These are phyloP conservation scores for Butyriboletus loyo DNA, from an alignment of 768 basidiomycete species.

Conservation along the genomic window DNA sequence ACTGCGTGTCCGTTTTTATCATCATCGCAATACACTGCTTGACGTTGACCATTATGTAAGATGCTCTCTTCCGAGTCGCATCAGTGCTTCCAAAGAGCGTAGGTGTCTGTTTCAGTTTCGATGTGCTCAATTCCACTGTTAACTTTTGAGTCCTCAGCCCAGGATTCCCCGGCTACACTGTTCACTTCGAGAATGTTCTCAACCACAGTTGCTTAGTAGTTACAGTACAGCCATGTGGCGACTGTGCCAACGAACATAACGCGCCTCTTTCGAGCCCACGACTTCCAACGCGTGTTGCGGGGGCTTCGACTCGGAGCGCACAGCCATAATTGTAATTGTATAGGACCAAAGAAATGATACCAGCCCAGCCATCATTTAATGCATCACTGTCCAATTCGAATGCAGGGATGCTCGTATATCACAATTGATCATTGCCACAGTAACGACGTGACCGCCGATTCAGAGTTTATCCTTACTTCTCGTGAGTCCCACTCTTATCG, in stretches of 20 bases:
- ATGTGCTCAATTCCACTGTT: too few species aligned
- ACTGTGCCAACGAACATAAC: not conserved
- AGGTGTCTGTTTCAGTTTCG: not conserved
- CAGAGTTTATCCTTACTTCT: not conserved
- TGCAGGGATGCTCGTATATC: not conserved
- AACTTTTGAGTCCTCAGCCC: too few species aligned
- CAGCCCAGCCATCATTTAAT: constrained; percentile 1
- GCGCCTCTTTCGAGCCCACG: not conserved
- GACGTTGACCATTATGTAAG: not conserved
- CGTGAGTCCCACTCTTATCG: not conserved
- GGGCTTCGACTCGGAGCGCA: constrained; percentile 1
- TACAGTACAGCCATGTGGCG: not conserved
- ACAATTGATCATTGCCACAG: not conserved
- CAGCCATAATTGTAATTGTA: too few species aligned
- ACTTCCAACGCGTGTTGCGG: not conserved
- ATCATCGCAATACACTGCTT: constrained; percentile 4
- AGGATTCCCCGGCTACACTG: not conserved
- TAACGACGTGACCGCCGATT: not conserved
- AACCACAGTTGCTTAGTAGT: not conserved
- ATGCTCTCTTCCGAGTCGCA: not conserved
- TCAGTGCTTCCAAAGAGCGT: too few species aligned
- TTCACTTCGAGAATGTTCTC: not conserved
- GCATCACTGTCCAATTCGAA: not conserved
- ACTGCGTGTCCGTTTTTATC: too few species aligned
- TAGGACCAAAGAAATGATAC: not conserved